Base-by-base conservation (phyloP, 352 stramenopile genomes). In the Bremia lactucae region DNA sequence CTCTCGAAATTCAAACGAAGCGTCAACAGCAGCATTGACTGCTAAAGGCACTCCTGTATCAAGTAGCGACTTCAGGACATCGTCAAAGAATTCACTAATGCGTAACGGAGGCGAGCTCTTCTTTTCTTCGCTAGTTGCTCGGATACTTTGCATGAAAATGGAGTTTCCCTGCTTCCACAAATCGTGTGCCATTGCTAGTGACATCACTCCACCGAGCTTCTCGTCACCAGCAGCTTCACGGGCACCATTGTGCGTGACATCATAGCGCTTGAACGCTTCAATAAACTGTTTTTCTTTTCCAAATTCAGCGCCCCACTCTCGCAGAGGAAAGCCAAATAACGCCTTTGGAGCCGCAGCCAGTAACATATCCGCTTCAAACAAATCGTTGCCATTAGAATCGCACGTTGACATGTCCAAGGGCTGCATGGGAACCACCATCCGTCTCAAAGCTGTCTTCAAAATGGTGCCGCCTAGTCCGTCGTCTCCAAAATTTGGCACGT, bases 291-390 rank as follows among this genome's bases (percentile, higher is more conserved):
- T 62, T 0, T 44, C 53, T 23, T 50, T 57, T 9, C 52, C 47
- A 22, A 66, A 65, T 6, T 68, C 61, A 0, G 16, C 23, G 3
- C 43, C 26, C 58, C 58, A 68, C 7, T 59, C 41, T 9, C 46
- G 28, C 23, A 64, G 18, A 28, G 57, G 42, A 21, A 71, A 65
- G 0, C 61, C 61, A 13, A 62, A 71, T n/a, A 55, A 37, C 24
- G 46, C 57, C 20, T 57, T 64, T 1, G 57, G 47, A 31, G 45
- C 37, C 13, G 50, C 42, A 47, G 34, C 15, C 21, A 61, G 51
- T 19, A 65, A 29, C 15, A 15, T 22, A 19, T 58, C 39, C 0
- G 33, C 21, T 16, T 31, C 25, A 20, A 59, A 49, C 29, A 23
- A 8, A 1, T 49, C 29, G 3, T 19, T 22, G 2, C 42, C 11